These are phyloP conservation scores for Xylaria bambusicola DNA, from an alignment of 495 filamentous ascomycete species.

Conservation along the genomic window DNA sequence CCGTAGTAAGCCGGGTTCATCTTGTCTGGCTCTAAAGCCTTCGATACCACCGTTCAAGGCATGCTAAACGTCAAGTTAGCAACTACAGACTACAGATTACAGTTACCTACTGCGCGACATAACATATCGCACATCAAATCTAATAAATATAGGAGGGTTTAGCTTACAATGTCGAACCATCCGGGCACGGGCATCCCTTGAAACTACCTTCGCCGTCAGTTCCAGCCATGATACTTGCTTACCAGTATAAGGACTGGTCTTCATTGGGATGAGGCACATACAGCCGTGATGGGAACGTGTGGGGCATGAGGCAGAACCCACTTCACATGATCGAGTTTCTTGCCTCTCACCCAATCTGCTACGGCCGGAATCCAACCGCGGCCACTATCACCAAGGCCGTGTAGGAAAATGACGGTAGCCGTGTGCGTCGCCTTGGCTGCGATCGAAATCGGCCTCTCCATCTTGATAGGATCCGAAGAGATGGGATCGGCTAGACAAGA, in stretches of 20 bases:
- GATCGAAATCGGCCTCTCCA: constrained; percentile 63
- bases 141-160: constrained; percentile 23
- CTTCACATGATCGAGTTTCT: constrained; percentile 83
- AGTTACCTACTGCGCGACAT: too few species aligned
- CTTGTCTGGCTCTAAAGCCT: constrained; percentile 51
- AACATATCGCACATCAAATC: too few species aligned
- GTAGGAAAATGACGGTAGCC: constrained; percentile 90
- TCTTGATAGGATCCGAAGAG: constrained; percentile 14
- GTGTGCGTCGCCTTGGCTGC: constrained; percentile 90
- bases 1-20: constrained; percentile 76
- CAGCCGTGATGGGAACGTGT: constrained; percentile 80
- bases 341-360: constrained; percentile 83
- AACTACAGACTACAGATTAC: too few species aligned
- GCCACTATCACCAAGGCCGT: constrained; percentile 85
- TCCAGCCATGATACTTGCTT: background rate
- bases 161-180: constrained; percentile 87
- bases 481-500: constrained; percentile 10
- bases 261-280: constrained; percentile 44
- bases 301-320: constrained; percentile 97
- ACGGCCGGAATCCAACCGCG: constrained; percentile 77
- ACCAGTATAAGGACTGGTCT: background rate
- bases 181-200: constrained; percentile 82
- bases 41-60: constrained; percentile 30
- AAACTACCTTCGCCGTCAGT: constrained; percentile 54
- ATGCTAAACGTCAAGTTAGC: constrained; percentile 18